These are phyloP conservation scores for Pseudisothecium myosuroides DNA, from an alignment of 225 moss, liverwort and hornwort species.

Conservation along the genomic window DNA sequence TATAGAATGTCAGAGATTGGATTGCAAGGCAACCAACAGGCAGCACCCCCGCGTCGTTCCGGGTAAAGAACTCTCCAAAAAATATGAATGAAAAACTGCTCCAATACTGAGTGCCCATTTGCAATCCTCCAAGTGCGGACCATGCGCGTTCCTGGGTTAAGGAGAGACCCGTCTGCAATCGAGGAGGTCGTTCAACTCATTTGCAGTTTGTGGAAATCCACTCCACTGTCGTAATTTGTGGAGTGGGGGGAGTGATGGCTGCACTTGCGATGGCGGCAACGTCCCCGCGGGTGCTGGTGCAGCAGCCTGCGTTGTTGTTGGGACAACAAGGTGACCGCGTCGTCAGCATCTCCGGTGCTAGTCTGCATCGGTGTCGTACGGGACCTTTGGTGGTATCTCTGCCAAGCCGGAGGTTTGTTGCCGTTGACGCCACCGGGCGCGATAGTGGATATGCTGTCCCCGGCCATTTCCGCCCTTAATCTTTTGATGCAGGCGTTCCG, in stretches of 20 bases:
- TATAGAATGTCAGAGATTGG: too few relatives aligned
- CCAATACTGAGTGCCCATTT: too few relatives aligned
- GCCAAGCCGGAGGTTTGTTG: neutral
- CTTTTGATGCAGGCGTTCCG: neutral
- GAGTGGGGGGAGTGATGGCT: neutral
- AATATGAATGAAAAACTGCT: too few relatives aligned
- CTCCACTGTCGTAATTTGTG: neutral
- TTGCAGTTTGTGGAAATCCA: neutral
- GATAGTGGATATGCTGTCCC: neutral
- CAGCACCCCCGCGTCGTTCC: too few relatives aligned
- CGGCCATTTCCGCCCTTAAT: neutral
- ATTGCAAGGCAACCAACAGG: too few relatives aligned
- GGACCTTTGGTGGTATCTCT: neutral
- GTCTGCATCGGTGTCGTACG: neutral
- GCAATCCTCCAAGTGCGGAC: too few relatives aligned
- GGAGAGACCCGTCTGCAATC: neutral
- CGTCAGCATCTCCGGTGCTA: neutral
- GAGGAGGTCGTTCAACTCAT: neutral
- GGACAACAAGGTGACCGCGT: neutral
- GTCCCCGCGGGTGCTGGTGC: neutral
- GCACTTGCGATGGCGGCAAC: constrained; percentile 1
- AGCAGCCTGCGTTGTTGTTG: neutral
- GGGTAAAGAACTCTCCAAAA: too few relatives aligned
- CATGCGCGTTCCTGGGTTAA: too few relatives aligned
- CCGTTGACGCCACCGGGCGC: neutral